Base-by-base conservation (phyloP, 2,329 filamentous ascomycete species). In the Fusarium hostae region DNA sequence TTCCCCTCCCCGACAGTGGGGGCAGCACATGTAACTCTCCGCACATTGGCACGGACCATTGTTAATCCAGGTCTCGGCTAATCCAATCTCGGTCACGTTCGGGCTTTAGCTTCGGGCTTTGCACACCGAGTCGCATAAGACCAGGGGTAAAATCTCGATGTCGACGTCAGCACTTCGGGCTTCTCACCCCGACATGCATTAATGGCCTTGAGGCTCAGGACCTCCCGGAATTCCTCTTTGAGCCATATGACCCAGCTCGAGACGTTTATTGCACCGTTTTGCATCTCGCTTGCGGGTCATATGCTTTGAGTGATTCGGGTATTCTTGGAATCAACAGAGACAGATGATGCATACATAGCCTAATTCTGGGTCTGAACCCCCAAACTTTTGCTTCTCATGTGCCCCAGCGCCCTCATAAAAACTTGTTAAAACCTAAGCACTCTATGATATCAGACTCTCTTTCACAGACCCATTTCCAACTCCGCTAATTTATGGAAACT, bases 401-500 rank as follows among this genome's bases (percentile, higher is more conserved):
- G 55, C 39, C 28, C n/a, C 51, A n/a, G 16, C 44, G 43, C 26
- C 28, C 40, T n/a, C 28, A 43, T 56, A 55, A 47, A 66, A 66
- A 61, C 62, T 52, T 61, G 63, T 40, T 40, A 35, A 61, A 47
- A n/a, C 34, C 11, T 16, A 48, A 24, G 16, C 30, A 34, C 10
- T 68, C 63, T 63, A 68, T 68, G 63, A 68, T 68, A 68, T 68
- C 65, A 68, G 65, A 41, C 9, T 63, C n/a, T 20, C 39, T 9
- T 62, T 50, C 37, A 34, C 6, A 41, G 64, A 62, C 63, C 65
- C 63, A 51, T 68, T 66, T 52, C 44, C 50, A 51, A 51, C 65
- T 68, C 65, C 65, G 50, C 65, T 57, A 68, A 62, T 68, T 68
- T 68, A 68, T 68, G 65, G 65, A 68, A 67, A 68, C 50, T 34